Conservation (phyloP, 2,329 filamentous ascomycete genomes). For the Penicillium nordicum region DNA sequence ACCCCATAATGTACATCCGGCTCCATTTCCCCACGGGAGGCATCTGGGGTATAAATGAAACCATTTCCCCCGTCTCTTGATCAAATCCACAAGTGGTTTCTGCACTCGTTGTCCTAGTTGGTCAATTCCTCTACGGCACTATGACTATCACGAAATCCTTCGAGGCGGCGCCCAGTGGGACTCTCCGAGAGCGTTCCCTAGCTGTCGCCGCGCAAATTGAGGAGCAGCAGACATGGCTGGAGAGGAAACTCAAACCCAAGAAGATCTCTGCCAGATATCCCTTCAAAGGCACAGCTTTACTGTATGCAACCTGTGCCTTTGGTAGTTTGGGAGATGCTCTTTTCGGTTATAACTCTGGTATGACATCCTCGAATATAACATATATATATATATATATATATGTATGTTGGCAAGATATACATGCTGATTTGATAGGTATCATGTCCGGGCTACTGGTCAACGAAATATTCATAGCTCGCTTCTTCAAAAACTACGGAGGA, state of each 20-base stretch:
- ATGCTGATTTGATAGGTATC: no score
- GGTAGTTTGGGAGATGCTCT: constrained; percentile 42
- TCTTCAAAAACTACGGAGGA: no score
- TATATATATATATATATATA: no score
- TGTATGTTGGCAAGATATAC: neutral
- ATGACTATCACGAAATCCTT: constrained; percentile 3
- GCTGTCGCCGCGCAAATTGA: constrained; percentile 24
- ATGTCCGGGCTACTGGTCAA: no score
- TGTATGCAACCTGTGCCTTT: constrained; percentile 42
- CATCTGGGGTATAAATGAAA: constrained; percentile 20
- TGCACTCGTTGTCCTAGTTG: neutral
- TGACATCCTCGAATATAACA: neutral
- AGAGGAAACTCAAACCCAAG: constrained; percentile 37
- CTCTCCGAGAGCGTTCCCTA: constrained; percentile 21
- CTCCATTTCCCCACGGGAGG: constrained; percentile 7
- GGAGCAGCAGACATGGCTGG: constrained; percentile 31
- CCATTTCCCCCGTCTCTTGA: neutral
- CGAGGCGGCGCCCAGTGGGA: constrained; percentile 11
- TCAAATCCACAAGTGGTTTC: neutral
- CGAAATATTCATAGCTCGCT: no score
- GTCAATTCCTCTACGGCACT: neutral
- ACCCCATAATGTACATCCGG: neutral
- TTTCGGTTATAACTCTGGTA: constrained; percentile 45
- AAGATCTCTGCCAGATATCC: constrained; percentile 38
- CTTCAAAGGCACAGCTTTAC: constrained; percentile 34